Conservation (phyloP, 768 basidiomycete genomes). For the Tubosaeta sp. region DNA sequence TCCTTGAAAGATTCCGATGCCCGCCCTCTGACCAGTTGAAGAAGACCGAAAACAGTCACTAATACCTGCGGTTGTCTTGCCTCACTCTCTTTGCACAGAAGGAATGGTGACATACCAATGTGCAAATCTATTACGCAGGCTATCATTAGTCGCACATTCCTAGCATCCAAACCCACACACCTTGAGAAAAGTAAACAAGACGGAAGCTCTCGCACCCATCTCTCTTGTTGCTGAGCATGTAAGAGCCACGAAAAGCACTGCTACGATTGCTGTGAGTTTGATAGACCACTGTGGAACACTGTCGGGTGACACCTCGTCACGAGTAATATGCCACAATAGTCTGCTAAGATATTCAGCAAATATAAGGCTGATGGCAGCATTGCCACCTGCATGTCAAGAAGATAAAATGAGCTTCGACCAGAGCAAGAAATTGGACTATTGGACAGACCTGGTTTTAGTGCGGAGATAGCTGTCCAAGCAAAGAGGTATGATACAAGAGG, state of each 20-base stretch:
- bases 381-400: conserved; percentile 44
- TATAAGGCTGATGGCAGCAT: conserved; percentile 84
- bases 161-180: conserved; percentile 33
- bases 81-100: neutral
- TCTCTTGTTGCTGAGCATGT: conserved; percentile 77
- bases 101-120: conserved; percentile 47
- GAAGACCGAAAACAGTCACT: conserved; percentile 73
- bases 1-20: conserved; percentile 63
- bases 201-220: conserved; percentile 74
- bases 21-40: conserved; percentile 69
- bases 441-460: conserved; percentile 71
- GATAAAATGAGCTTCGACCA: neutral
- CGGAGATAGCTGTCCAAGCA: conserved; percentile 91
- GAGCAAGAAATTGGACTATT: neutral
- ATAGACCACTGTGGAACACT: conserved; percentile 88
- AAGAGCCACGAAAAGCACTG: conserved; percentile 67
- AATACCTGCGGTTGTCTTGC: conserved; percentile 42
- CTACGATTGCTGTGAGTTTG: conserved; percentile 76
- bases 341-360: conserved; percentile 92
- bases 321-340: conserved; percentile 74
- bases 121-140: conserved; percentile 44
- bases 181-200: conserved; percentile 88
- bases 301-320: conserved; percentile 66
- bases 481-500: conserved; percentile 87
- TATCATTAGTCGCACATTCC: neutral